Base-by-base conservation (phyloP, 257 asterid species). In the Solanum sparsipilum region DNA sequence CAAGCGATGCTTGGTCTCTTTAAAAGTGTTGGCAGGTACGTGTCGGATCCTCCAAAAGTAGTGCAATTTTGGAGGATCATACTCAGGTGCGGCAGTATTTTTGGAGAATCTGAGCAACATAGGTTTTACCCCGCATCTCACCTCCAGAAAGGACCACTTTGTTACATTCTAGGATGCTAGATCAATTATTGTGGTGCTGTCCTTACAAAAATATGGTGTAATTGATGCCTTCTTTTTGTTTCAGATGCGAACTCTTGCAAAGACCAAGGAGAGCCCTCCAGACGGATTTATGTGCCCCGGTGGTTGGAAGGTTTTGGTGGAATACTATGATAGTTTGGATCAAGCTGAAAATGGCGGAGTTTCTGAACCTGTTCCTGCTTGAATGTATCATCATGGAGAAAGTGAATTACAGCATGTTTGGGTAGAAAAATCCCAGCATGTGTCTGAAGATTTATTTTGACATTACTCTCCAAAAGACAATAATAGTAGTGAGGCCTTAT, bases 211-310 rank as follows among this genome's bases (percentile, higher is more conserved):
- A 1, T 79, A 79, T 25, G 4, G 9, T 0, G 10, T 18, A 85
- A 12, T 32, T 44, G 0, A 29, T 58, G 35, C 70, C 13, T 74
- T 39, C 36, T 23, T 75, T 44, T 35, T 9, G 84, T 86, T 35
- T 82, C 52, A 97, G 99, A 96, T 95, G 99, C 96, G 99, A 56
- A 83, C 93, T 2, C 96, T 96, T 52, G 99, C 98, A 6, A 96
- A 92, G 96, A 97, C 93, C 92, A 73, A 88, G 89, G 99, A 95
- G 90, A 95, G 86, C 76, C 99, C 99, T 78, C 99, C 99, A 0
- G 98, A 93, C 34, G 99, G 99, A 85, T 96, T 97, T 65, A 97
- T 97, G 99, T 97, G 99, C 91, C 98, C 96, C 1, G 96, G 98
- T 67, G 99, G 99, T 2, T 97, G 99, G 99, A 52, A 96, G 89